A percentile compares a stretch with the other conserved stretches of the same genome.
Evolutionary conservation across 2,329 filamentous ascomycete genomes (phyloP).

Genomic region (Thielaviopsis ethacetica): DNA sequence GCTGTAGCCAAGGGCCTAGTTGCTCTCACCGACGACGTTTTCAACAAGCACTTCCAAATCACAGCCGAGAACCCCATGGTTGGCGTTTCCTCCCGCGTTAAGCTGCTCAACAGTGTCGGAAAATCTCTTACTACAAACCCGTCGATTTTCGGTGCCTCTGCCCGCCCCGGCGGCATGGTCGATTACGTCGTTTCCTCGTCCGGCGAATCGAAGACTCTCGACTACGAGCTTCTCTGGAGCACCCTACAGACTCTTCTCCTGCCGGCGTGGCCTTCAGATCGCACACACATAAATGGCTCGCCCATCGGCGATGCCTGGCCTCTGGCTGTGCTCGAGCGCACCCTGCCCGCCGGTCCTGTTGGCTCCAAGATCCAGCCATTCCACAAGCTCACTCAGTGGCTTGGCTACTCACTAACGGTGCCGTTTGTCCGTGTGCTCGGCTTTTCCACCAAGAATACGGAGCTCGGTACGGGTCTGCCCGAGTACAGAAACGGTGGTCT

Average conservation of each 20-base stretch:
- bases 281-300: slow-evolving; percentile 30
- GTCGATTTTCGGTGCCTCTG: slow-evolving; percentile 25
- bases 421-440: slow-evolving; percentile 38
- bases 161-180: slow-evolving; percentile 31
- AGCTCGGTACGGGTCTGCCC: slow-evolving; percentile 48
- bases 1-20: slow-evolving; percentile 20
- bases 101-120: slow-evolving; percentile 26
- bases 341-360: slow-evolving; percentile 1
- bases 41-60: slow-evolving; percentile 28
- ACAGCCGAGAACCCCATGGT: slow-evolving; percentile 27
- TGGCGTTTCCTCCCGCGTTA: slow-evolving; percentile 26
- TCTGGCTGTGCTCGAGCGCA: slow-evolving; percentile 17
- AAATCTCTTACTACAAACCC: slow-evolving; percentile 22
- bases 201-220: slow-evolving; percentile 17
- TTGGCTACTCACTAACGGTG: slow-evolving; percentile 57
- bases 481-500: slow-evolving; percentile 60
- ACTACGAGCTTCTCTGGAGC: slow-evolving; percentile 26
- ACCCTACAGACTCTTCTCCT: slow-evolving; percentile 28
- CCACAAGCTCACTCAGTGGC: slow-evolving; percentile 55
- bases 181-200: slow-evolving; percentile 24
- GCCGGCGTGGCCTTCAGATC: slow-evolving; percentile 31
- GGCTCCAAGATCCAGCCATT: slow-evolving; percentile 29
- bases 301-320: slow-evolving; percentile 36
- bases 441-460: slow-evolving; percentile 32
- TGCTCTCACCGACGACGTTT: slow-evolving; percentile 18